These are phyloP conservation scores for Betula pendula DNA, from an alignment of 306 rosid genomes.

Conservation along the genomic window DNA sequence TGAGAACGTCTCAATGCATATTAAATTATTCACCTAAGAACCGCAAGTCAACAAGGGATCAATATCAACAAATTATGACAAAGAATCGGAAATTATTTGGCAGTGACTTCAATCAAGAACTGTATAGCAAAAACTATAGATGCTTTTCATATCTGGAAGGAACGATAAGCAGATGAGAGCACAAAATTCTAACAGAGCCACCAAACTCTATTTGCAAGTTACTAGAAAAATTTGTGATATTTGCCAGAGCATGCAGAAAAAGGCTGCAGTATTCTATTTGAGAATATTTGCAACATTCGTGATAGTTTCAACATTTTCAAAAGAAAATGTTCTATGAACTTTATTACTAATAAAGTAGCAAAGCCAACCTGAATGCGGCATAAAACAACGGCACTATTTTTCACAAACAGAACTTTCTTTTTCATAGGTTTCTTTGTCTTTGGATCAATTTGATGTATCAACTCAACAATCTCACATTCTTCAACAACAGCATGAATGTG, in stretches of 20 bases:
- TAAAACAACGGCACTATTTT: constrained; percentile 77
- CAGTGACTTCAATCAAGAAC: neutral
- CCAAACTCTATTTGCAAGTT: neutral
- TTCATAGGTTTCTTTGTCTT: constrained; percentile 86
- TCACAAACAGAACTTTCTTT: constrained; percentile 82
- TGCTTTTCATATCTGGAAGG: neutral
- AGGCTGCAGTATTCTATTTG: neutral
- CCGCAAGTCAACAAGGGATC: constrained; percentile 13
- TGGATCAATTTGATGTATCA: constrained; percentile 85
- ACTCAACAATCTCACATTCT: constrained; percentile 96
- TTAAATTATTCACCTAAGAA: constrained; percentile 61
- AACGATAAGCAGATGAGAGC: neutral
- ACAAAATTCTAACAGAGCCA: neutral
- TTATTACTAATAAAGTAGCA: constrained; percentile 7
- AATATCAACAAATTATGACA: neutral
- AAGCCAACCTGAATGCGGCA: constrained; percentile 88
- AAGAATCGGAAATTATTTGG: neutral
- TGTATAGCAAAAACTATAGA: neutral
- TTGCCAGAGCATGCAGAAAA: neutral
- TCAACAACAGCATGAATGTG: constrained; percentile 93
- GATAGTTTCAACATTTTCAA: neutral
- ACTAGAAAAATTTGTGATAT: neutral
- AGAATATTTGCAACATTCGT: neutral
- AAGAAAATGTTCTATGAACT: neutral
- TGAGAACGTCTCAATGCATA: constrained; percentile 80